A percentile compares a stretch with the other conserved stretches of the same genome.
phyloP scores from a whole-genome alignment of 2,329 filamentous ascomycete genomes.

The Epichloe sp. region DNA sequence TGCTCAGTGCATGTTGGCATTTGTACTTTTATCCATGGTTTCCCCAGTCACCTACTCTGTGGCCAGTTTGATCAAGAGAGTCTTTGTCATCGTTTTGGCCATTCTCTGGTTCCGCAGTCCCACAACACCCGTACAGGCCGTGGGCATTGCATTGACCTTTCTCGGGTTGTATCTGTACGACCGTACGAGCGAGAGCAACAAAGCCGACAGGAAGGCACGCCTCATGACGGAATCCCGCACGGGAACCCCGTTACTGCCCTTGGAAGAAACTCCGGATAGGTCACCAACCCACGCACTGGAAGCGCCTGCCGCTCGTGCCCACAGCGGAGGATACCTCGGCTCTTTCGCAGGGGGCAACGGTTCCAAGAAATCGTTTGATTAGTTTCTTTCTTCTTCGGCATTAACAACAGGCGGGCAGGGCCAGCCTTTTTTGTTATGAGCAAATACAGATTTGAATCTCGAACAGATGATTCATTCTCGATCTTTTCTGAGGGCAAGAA shows the following conservation, averaged over 20 bases:
- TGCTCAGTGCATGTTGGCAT: conserved; percentile 89
- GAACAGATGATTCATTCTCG: no score
- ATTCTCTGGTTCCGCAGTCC: conserved; percentile 93
- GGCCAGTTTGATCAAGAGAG: conserved; percentile 88
- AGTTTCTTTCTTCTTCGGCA: conserved; percentile 9
- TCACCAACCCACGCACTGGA: background rate
- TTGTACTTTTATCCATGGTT: conserved; percentile 81
- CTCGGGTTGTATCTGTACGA: conserved; percentile 92
- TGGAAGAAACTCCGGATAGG: conserved; percentile 31
- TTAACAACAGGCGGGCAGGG: background rate
- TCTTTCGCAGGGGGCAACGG: conserved; percentile 27
- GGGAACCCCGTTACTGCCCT: conserved; percentile 48
- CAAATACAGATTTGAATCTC: background rate
- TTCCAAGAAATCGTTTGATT: conserved; percentile 44
- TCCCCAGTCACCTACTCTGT: conserved; percentile 96
- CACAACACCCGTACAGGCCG: conserved; percentile 69
- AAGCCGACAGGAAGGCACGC: conserved; percentile 71
- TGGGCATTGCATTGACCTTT: conserved; percentile 82
- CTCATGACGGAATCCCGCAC: conserved; percentile 35
- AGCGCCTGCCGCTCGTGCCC: conserved; percentile 22
- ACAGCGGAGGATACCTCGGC: conserved; percentile 32
- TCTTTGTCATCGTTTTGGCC: conserved; percentile 90
- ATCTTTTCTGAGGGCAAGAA: no score
- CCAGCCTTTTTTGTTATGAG: background rate
- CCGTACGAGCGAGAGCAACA: conserved; percentile 75